These are phyloP conservation scores for Conringia planisiliqua DNA, from an alignment of 345 rosid genomes.

Conservation along the genomic window DNA sequence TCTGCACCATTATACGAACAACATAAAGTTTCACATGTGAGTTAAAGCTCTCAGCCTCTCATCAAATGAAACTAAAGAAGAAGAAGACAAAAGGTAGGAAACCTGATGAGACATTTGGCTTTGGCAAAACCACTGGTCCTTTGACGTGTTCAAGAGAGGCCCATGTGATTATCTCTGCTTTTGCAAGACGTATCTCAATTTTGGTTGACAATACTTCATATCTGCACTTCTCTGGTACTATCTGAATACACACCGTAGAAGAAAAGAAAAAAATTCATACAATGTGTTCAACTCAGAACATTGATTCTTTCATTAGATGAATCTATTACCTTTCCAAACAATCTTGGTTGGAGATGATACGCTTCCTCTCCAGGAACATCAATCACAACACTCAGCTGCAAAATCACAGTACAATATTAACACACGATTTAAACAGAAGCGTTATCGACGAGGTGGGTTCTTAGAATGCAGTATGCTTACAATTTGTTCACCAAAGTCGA, in stretches of 20 bases:
- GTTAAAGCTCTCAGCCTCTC: no score
- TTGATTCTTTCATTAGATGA: background rate
- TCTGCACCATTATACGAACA: slow-evolving; percentile 33
- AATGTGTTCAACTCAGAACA: background rate
- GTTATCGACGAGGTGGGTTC: background rate
- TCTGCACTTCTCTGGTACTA: slow-evolving; percentile 70
- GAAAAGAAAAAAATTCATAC: background rate
- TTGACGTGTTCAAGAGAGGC: slow-evolving; percentile 67
- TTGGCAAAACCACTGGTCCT: slow-evolving; percentile 42
- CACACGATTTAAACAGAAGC: background rate
- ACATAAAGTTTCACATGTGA: background rate
- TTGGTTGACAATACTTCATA: slow-evolving; percentile 68
- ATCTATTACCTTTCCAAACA: slow-evolving; percentile 75
- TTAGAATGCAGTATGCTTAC: slow-evolving; percentile 52
- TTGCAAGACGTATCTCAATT: slow-evolving; percentile 77
- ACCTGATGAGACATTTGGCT: slow-evolving; percentile 44
- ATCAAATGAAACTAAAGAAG: background rate
- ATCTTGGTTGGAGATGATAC: slow-evolving; percentile 75
- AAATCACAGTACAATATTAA: background rate
- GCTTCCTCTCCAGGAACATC: slow-evolving; percentile 68
- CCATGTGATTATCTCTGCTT: slow-evolving; percentile 79
- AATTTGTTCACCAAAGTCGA: slow-evolving; percentile 87
- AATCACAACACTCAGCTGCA: slow-evolving; percentile 29
- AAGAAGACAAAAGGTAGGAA: background rate
- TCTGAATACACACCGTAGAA: slow-evolving; percentile 38